These are phyloP conservation scores for Cochlearia excelsa DNA, from an alignment of 345 rosid genomes.

Conservation along the genomic window DNA sequence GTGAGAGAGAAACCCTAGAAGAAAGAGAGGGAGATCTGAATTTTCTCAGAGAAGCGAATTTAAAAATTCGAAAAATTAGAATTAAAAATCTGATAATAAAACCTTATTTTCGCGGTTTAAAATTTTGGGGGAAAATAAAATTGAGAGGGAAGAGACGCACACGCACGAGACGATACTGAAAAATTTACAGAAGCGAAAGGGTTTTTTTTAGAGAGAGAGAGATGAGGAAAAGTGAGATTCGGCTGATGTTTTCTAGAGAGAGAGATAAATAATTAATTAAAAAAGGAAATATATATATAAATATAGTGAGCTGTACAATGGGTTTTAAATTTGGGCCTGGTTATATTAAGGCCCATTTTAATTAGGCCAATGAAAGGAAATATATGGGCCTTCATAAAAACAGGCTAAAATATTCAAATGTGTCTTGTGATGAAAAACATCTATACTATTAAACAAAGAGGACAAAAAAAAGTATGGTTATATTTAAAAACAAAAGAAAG, in stretches of 20 bases:
- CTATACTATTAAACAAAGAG: too few species aligned
- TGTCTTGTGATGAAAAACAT: too few species aligned
- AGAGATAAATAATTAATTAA: background rate
- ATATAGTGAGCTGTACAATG: too few species aligned
- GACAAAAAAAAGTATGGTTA: too few species aligned
- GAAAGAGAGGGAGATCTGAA: constrained; percentile 31
- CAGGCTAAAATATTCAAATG: too few species aligned
- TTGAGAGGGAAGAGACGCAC: background rate
- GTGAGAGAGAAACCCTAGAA: constrained; percentile 27
- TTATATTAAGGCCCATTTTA: too few species aligned
- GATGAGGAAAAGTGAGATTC: constrained; percentile 13
- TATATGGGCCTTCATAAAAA: too few species aligned
- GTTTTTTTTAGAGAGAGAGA: constrained; percentile 6
- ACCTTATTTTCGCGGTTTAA: constrained; percentile 28
- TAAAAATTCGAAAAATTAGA: background rate
- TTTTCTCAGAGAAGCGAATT: background rate
- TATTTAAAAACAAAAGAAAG: too few species aligned
- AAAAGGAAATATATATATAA: too few species aligned
- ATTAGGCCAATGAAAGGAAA: too few species aligned
- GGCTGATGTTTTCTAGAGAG: constrained; percentile 10
- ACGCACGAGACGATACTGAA: constrained; percentile 1
- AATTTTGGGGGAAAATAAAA: constrained; percentile 6
- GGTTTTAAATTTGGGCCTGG: too few species aligned
- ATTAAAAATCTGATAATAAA: background rate
- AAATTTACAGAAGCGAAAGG: constrained; percentile 20